Percentiles rank a stretch among this genome's conserved stretches.
Evolutionary conservation across 2,329 filamentous ascomycete species (phyloP).

Genomic region (Aspergillus floridensis): DNA sequence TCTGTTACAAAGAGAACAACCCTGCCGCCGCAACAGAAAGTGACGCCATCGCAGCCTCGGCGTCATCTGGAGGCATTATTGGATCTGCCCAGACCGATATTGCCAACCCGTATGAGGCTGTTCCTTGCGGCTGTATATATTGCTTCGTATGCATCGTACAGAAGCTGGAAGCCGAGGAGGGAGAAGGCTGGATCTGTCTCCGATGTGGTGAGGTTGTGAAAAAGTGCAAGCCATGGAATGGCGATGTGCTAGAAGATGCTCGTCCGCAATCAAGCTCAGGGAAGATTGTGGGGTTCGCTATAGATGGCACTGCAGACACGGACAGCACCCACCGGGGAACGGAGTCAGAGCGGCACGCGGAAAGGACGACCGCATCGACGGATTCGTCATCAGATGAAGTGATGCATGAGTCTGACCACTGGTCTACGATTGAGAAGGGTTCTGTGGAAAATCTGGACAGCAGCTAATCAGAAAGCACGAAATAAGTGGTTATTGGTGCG

Average conservation of each 20-base stretch:
- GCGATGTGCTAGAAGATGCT: slow-evolving; percentile 67
- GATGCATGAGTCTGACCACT: slow-evolving; percentile 37
- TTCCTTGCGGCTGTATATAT: slow-evolving; percentile 87
- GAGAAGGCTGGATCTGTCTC: slow-evolving; percentile 88
- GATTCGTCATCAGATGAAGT: slow-evolving; percentile 33
- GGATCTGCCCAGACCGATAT: slow-evolving; percentile 89
- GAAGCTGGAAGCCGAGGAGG: slow-evolving; percentile 85
- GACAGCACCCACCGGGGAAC: slow-evolving; percentile 13
- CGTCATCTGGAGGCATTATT: slow-evolving; percentile 69
- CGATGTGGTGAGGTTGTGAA: slow-evolving; percentile 81
- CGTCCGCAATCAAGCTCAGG: slow-evolving; percentile 34
- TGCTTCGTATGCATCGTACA: slow-evolving; percentile 95
- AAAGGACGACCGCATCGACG: slow-evolving; percentile 23
- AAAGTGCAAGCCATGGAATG: slow-evolving; percentile 86
- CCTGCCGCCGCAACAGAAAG: slow-evolving; percentile 66
- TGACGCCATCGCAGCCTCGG: slow-evolving; percentile 69
- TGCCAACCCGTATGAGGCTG: slow-evolving; percentile 91
- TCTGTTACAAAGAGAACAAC: slow-evolving; percentile 95
- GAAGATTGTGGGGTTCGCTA: slow-evolving; percentile 44
- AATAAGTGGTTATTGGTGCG: not conserved
- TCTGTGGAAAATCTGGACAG: slow-evolving; percentile 19
- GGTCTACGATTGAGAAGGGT: slow-evolving; percentile 37
- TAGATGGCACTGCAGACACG: slow-evolving; percentile 26
- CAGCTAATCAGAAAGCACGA: not conserved
- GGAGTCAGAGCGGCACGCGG: not conserved